Conservation (phyloP, 129 eudicot genomes). For the Helichrysum umbraculigerum region DNA sequence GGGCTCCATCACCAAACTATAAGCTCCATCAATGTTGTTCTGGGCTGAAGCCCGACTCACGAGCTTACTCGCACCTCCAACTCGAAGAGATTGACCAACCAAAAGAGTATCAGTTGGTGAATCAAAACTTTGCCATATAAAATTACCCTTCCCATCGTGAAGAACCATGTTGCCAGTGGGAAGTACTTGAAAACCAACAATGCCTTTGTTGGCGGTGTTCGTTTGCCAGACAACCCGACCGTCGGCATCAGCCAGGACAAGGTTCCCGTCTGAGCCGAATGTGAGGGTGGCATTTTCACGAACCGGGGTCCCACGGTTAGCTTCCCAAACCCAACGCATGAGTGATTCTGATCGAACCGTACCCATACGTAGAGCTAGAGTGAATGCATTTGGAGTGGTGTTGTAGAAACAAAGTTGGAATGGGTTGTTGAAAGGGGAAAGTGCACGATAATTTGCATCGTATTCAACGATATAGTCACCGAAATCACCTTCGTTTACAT, state of each 20-base stretch:
- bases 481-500: slow-evolving; percentile 45
- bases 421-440: slow-evolving; percentile 27
- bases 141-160: slow-evolving; percentile 40
- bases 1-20: slow-evolving; percentile 53
- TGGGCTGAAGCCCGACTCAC: slow-evolving; percentile 44
- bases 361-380: slow-evolving; percentile 53
- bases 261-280: slow-evolving; percentile 50
- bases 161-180: slow-evolving; percentile 64
- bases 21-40: slow-evolving; percentile 40
- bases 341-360: slow-evolving; percentile 31
- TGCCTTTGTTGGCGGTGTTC: slow-evolving; percentile 60
- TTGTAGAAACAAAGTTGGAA: slow-evolving; percentile 63
- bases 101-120: slow-evolving; percentile 56
- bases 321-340: slow-evolving; percentile 69
- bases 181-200: slow-evolving; percentile 45
- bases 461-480: slow-evolving; percentile 47
- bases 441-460: slow-evolving; percentile 34
- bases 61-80: slow-evolving; percentile 35
- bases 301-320: slow-evolving; percentile 54
- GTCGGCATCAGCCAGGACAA: slow-evolving; percentile 48
- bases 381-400: slow-evolving; percentile 51
- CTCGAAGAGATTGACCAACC: slow-evolving; percentile 52
- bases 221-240: slow-evolving; percentile 57
- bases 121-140: slow-evolving; percentile 66
- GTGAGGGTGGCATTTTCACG: slow-evolving; percentile 49